These are phyloP conservation scores for Lentinus tigrinus DNA, from an alignment of 768 basidiomycete genomes.

Conservation along the genomic window DNA sequence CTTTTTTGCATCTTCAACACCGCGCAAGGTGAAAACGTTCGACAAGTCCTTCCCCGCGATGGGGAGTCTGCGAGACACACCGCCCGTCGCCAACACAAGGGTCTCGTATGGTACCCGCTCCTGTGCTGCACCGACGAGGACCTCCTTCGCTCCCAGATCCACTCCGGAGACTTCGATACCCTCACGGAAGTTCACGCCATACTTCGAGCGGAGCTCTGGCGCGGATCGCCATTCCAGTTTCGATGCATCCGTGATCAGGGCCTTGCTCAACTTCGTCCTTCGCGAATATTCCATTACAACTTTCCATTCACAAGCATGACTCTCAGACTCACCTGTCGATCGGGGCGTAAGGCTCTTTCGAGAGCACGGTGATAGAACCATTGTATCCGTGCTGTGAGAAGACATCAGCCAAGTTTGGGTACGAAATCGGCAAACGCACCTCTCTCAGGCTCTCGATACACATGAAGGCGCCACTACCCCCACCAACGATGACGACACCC, in stretches of 20 bases:
- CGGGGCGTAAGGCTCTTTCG: conserved; percentile 77
- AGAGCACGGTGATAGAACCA: conserved; percentile 74
- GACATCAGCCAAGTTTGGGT: not conserved
- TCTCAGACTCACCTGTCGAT: conserved; percentile 66
- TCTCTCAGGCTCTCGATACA: conserved; percentile 80
- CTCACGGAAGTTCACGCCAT: conserved; percentile 62
- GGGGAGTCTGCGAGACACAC: conserved; percentile 70
- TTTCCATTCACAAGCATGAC: not conserved
- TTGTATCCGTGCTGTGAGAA: conserved; percentile 67
- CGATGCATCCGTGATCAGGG: conserved; percentile 71
- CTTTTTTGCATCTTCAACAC: conserved; percentile 66
- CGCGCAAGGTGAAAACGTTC: conserved; percentile 77
- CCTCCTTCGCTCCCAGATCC: conserved; percentile 59
- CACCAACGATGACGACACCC: conserved; percentile 83
- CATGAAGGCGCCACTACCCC: conserved; percentile 77
- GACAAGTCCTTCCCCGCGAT: conserved; percentile 71
- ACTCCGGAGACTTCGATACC: conserved; percentile 70
- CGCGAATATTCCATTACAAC: not conserved
- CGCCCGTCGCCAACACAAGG: conserved; percentile 79
- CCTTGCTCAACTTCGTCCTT: conserved; percentile 89
- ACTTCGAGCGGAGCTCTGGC: conserved; percentile 75
- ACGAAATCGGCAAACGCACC: conserved; percentile 38
- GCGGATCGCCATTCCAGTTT: conserved; percentile 74
- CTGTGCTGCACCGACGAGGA: conserved; percentile 59
- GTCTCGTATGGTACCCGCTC: conserved; percentile 67